Conservation (phyloP, 1,284 basidiomycete genomes). For the Pholiota adiposa region DNA sequence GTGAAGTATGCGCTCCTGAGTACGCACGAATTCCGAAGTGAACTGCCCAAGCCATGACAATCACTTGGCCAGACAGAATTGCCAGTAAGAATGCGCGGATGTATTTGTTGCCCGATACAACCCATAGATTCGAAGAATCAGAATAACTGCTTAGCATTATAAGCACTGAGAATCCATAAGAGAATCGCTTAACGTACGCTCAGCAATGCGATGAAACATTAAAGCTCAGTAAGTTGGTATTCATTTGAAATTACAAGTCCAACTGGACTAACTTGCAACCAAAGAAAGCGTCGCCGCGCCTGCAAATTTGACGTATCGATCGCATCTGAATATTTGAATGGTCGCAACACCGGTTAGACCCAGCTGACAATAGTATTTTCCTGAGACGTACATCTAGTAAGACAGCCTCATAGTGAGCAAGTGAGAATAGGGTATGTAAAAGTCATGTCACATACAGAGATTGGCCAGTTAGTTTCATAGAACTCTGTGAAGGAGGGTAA, state of each 20-base stretch:
- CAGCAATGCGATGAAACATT: slow-evolving; percentile 6
- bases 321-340: background rate
- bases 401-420: background rate
- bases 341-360: too few species aligned
- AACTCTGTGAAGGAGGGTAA: background rate
- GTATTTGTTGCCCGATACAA: slow-evolving; percentile 19
- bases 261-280: slow-evolving; percentile 13
- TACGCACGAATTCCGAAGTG: slow-evolving; percentile 17
- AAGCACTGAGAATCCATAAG: too few species aligned
- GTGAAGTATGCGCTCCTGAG: too few species aligned
- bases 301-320: background rate
- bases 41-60: slow-evolving; percentile 23
- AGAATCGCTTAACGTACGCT: slow-evolving; percentile 12
- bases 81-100: slow-evolving; percentile 18
- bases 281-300: slow-evolving; percentile 24
- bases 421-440: background rate
- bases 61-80: slow-evolving; percentile 17
- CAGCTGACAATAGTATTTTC: background rate
- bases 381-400: background rate
- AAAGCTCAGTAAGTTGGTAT: background rate
- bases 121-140: slow-evolving; percentile 28
- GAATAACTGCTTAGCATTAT: slow-evolving; percentile 17
- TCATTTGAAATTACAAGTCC: background rate
- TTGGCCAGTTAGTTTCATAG: background rate
- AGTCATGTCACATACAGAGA: background rate